Base-by-base conservation (phyloP, 2,329 filamentous ascomycete species). In the Lachnellula arida region DNA sequence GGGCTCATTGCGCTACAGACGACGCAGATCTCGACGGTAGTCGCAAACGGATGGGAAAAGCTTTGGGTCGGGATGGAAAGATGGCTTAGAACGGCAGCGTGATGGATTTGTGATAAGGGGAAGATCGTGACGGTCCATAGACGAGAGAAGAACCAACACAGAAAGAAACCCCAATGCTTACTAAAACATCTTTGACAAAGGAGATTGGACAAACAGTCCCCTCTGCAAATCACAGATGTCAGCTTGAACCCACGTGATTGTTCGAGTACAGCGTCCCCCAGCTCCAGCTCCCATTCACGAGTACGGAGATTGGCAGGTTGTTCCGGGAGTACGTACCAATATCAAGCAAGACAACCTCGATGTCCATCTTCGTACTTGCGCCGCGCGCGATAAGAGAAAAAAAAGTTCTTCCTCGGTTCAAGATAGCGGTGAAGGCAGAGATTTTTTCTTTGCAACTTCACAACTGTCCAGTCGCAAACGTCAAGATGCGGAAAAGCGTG, bases 141-240 rank as follows among this genome's bases (percentile, higher is more conserved):
- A n/a, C 14, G 28, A 50, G 22, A 46, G 22, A 15, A 51, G 37
- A 34, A 37, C 17, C 15, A 35, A 37, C 35, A 23, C 47, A 55
- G 49, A 12, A 40, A 59, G 39, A 53, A 68, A 32, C 49, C 51
- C 46, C 39, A 37, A 60, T 57, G 75, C 87, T 81, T 83, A 92
- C 89, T 75, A 92, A 76, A 62, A 89, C 83, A 71, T 91, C 86
- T 75, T 89, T 89, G 73, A 92, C 89, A 73, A 92, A 92, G 65
- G 86, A 89, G 70, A 92, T 91, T 65, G 87, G 87, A 72, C 88
- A 91, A 61, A 92, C 85, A 49, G 89, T 92, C 60, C 89, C 88
- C 79, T 92, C 88, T 92, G 53, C 47, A 59, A 22, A 39, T 50
- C 44, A 46, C 42, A 37, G 17, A 50, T 53, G 53, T 64, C 59